Conservation (phyloP, 805 yeast genomes). For the Wickerhamomyces alni region DNA sequence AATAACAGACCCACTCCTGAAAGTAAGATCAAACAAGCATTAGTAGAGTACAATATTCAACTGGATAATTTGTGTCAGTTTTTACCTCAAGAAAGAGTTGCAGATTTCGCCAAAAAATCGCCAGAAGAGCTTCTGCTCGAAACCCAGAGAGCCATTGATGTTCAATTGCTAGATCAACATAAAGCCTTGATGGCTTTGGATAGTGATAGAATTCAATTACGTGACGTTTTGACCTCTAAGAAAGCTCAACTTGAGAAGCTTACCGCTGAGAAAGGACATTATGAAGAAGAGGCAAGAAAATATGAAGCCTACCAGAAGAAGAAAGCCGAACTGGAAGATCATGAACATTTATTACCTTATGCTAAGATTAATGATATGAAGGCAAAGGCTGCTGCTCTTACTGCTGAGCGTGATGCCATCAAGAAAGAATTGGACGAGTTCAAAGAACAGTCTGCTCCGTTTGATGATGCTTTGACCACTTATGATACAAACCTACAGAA, state of each 20-base stretch:
- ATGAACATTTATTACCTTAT: slow-evolving; percentile 42
- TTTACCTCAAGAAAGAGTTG: slow-evolving; percentile 91
- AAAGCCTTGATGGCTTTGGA: slow-evolving; percentile 50
- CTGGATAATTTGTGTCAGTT: slow-evolving; percentile 90
- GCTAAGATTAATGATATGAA: slow-evolving; percentile 38
- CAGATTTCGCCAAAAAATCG: slow-evolving; percentile 78
- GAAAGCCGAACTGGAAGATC: slow-evolving; percentile 38
- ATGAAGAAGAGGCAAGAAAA: slow-evolving; percentile 43
- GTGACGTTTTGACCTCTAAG: slow-evolving; percentile 31
- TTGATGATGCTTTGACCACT: slow-evolving; percentile 12
- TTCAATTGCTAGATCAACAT: slow-evolving; percentile 52
- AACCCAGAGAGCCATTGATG: slow-evolving; percentile 76
- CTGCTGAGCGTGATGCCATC: slow-evolving; percentile 21
- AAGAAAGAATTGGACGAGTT: slow-evolving; percentile 25
- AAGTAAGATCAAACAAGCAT: slow-evolving; percentile 35
- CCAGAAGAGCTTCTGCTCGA: slow-evolving; percentile 70
- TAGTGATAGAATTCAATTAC: slow-evolving; percentile 28
- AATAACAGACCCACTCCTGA: slow-evolving; percentile 39
- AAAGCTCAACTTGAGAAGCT: slow-evolving; percentile 26
- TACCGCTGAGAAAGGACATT: slow-evolving; percentile 28
- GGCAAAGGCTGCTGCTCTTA: slow-evolving; percentile 12
- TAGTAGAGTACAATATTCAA: slow-evolving; percentile 62
- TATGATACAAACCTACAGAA: slow-evolving; percentile 23
- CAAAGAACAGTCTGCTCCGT: slow-evolving; percentile 17
- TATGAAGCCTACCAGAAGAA: slow-evolving; percentile 42